phyloP scores from a whole-genome alignment of 2,329 filamentous ascomycete genomes.

The Eurotiales sp. region DNA sequence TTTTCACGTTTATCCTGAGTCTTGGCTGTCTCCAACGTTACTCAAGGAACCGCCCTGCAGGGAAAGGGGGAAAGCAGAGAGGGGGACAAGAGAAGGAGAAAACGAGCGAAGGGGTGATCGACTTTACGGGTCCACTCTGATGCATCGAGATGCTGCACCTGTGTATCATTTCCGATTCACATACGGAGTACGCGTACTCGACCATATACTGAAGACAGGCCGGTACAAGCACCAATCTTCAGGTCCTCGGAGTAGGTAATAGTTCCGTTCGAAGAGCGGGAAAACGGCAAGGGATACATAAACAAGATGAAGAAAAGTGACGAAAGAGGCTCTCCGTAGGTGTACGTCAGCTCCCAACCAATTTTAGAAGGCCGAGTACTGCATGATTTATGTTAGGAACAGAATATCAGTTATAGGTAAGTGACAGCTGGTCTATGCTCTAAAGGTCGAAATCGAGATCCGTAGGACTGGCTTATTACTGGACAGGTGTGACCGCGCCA shows the following conservation, averaged over 20 bases:
- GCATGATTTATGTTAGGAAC: too few species aligned
- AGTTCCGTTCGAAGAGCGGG: too few species aligned
- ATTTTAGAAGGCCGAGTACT: too few species aligned
- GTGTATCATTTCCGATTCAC: neutral
- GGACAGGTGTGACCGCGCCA: conserved; percentile 1
- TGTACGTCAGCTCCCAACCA: neutral
- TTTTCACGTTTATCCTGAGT: neutral
- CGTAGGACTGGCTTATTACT: neutral
- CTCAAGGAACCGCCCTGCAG: neutral
- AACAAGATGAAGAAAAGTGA: too few species aligned
- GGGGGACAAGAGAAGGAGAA: neutral
- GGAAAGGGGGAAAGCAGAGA: neutral
- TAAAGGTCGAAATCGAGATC: too few species aligned
- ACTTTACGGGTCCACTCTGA: neutral
- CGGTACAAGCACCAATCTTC: too few species aligned
- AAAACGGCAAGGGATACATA: neutral
- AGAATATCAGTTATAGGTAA: neutral
- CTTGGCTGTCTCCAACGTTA: neutral
- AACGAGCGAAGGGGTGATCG: neutral
- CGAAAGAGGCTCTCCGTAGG: neutral
- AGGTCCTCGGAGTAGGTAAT: neutral
- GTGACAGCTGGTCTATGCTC: conserved; percentile 12
- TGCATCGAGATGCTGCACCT: neutral
- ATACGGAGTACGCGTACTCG: neutral
- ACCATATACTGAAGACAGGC: neutral